Base-by-base conservation (phyloP, 495 filamentous ascomycete genomes). In the Tuber microsphaerosporum region DNA sequence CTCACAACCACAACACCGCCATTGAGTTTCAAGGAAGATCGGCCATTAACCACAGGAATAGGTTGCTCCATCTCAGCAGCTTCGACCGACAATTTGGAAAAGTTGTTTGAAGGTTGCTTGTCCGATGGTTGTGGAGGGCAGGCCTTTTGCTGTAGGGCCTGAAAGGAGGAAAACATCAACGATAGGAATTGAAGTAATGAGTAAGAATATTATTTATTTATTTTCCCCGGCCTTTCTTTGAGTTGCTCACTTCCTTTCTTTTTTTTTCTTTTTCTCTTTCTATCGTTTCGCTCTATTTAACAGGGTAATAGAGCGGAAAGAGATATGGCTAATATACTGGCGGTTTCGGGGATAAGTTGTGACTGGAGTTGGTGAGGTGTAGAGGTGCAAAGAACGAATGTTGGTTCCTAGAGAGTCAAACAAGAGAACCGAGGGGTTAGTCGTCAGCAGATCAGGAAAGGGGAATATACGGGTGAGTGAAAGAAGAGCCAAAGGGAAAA, bases 1-100 rank as follows among this genome's bases (percentile, higher is more conserved):
- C 56, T 73, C 42, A 70, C 61, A 9, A 75, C 76, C 61, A 73
- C 48, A 46, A 77, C 76, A 51, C 76, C 73, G n/a, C 76, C 76
- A 26, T 72, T 72, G 16, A 73, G 74, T 31, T 75, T 73, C 41
- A 69, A 73, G 69, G 75, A 75, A 17, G 56, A 34, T 65, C 26
- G 56, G 34, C 56, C 56, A 19, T 65, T 65, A 16, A 19, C 56
- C 14, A 31, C 9, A 26, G 16, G 26, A 65, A 65, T 26, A 16
- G 56, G 17, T 34, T 65, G 56, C 1, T 65, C 56, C 56, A 65
- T 65, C 26, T 19, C 56, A 26, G 56, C 12, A 65, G 12, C 26
- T 65, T 65, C 56, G 26, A 65, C 26, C 12, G 56, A 17, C 14
- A 19, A 65, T 65, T 31, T 19, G 14, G 56, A 65, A 65, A 34